Base-by-base conservation (phyloP, 495 filamentous ascomycete species). In the Apiosordaria backusii region DNA sequence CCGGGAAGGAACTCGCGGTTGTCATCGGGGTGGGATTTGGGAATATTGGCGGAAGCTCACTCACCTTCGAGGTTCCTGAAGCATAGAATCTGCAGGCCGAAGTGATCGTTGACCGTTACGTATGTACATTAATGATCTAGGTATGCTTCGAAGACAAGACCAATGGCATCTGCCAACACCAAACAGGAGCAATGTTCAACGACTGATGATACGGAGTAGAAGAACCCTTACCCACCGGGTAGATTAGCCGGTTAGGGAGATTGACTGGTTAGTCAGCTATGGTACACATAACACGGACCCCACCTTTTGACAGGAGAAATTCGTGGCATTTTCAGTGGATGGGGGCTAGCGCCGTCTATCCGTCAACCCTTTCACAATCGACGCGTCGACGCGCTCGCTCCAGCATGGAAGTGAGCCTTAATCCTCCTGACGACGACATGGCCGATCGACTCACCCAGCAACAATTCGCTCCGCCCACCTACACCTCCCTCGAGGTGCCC, bases 161-260 rank as follows among this genome's bases (percentile, higher is more conserved):
- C 27, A 29, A 4, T 7, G 3, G 3, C 27, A 29, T 29, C 27
- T 4, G 27, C 27, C 27, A 29, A 3, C 27, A 29, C 3, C 27
- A 3, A 29, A 3, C 27, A 29, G 7, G 35, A 45, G 5, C 35
- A 3, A 13, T n/a, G n/a, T n/a, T 45, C 35, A 45, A 13, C 9
- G 9, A 45, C 1, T 45, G 35, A 7, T 13, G 35, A 45, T n/a
- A n/a, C n/a, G n/a, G 16, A 50, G 16, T 50, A 7, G 7, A 60
- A 23, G 3, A 61, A 40, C 59, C 59, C 59, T 61, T 35, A 61
- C 59, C 59, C 59, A 61, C 27, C 59, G 59, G 59, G 29, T 35
- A 27, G 29, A 16, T 25, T 27, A 40, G n/a, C 18, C 26, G 10
- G 27, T 59, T 59, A 21, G 57, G 59, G 26, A 61, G 26, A 1